Evolutionary conservation across 225 moss, liverwort and hornwort species (phyloP).

Genomic region (Physcomitrellopsis africana): DNA sequence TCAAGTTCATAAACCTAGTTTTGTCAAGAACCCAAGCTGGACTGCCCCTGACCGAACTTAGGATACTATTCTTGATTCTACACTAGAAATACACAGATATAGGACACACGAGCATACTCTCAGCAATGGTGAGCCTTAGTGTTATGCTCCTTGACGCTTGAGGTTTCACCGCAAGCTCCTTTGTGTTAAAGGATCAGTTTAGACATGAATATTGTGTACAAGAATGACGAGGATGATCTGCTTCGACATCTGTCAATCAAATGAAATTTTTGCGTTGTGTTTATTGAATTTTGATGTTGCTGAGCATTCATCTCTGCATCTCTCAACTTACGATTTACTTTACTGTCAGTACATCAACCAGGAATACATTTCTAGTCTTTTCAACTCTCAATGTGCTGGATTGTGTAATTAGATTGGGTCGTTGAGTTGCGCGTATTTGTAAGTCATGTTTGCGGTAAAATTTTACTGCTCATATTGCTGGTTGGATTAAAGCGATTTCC

Average conservation of each 20-base stretch:
- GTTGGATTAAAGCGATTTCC: too few species aligned
- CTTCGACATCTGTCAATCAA: neutral
- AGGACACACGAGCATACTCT: neutral
- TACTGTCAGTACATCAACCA: neutral
- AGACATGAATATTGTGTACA: conserved; percentile 15
- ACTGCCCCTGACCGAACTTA: too few species aligned
- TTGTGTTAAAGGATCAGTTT: neutral
- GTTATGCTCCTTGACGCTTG: neutral
- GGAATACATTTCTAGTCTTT: too few species aligned
- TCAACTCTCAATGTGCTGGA: too few species aligned
- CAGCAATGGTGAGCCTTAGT: neutral
- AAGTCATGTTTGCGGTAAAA: too few species aligned
- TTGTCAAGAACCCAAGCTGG: too few species aligned
- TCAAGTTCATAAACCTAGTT: too few species aligned
- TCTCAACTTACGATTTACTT: neutral
- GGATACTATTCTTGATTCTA: too few species aligned
- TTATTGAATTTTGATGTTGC: neutral
- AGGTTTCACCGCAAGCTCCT: neutral
- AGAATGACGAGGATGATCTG: conserved; percentile 18
- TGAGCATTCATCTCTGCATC: neutral
- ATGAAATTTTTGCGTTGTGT: neutral
- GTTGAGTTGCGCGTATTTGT: too few species aligned
- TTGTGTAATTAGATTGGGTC: neutral
- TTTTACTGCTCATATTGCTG: too few species aligned
- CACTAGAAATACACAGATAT: too few species aligned